phyloP scores from a whole-genome alignment of 1,139 yeast species.

The Pneumocystis jirovecii region DNA sequence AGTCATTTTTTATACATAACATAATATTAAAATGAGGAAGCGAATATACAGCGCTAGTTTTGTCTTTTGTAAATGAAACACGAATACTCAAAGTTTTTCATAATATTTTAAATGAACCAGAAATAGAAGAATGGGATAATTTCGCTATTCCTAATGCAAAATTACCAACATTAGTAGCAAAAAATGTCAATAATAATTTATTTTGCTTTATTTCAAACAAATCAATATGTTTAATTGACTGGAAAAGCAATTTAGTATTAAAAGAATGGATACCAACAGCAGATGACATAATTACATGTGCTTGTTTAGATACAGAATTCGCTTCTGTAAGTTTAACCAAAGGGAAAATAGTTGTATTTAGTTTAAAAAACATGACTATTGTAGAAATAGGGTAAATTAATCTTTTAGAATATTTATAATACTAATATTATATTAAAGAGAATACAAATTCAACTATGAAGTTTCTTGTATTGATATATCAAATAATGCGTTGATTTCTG shows the following conservation, averaged over 20 bases:
- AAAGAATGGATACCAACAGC: slow-evolving; percentile 1
- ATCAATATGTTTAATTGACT: not conserved
- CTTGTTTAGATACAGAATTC: not conserved
- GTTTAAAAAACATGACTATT: not conserved
- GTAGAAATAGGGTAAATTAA: not conserved
- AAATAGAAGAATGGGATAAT: slow-evolving; percentile 10
- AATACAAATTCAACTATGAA: not conserved
- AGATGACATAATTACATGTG: slow-evolving; percentile 4
- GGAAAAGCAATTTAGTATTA: not conserved
- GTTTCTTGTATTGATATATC: not conserved
- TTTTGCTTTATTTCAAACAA: slow-evolving; percentile 4
- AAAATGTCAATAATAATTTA: not conserved
- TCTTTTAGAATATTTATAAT: not conserved
- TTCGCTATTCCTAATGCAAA: slow-evolving; percentile 9
- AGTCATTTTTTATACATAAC: not conserved
- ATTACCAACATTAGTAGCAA: slow-evolving; percentile 12
- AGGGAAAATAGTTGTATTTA: not conserved
- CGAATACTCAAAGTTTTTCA: slow-evolving; percentile 10
- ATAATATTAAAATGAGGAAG: not conserved
- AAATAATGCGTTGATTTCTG: not conserved
- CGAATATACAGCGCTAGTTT: slow-evolving; percentile 7
- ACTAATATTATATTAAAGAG: not conserved
- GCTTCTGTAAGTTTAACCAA: not conserved
- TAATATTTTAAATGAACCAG: slow-evolving; percentile 6
- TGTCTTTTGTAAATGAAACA: slow-evolving; percentile 14